Evolutionary conservation across 2,329 filamentous ascomycete genomes (phyloP), one percentile per base, ranked within the genome.

Genomic region (Aureobasidium pullulans): DNA sequence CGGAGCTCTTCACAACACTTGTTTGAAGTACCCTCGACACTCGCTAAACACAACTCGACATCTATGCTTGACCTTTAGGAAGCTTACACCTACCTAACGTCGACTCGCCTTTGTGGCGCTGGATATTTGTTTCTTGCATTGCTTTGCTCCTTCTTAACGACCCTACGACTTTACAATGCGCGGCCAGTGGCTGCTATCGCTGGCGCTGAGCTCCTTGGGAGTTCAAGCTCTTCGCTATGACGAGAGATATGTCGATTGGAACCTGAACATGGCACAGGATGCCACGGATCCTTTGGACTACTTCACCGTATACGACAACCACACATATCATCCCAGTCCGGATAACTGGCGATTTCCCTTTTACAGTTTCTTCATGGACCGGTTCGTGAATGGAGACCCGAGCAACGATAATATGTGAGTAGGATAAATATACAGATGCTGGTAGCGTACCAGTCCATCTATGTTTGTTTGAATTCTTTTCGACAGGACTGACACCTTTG

Each of bases 321-420:
- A 83, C 66, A 70, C 67, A 4, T 86, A 81, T 64, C 68, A 72
- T 16, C 71, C 75, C 0, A 86, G 83, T 19, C 84, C 84, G 1
- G 68, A 73, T 0, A 86, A 83, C 64, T 87, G 84, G 84, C 77
- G 84, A 29, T 79, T 87, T 62, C 84, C 84, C 0, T 82, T 86
- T 66, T 87, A 87, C 68, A 84, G 82, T 8, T 72, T 87, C 47
- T 85, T 85, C 66, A 70, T 85, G 10, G 84, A 87, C 68, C 75
- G 82, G 61, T 87, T 81, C 65, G 82, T 84, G 43, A 86, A 87
- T 65, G 84, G 84, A 19, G 80, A 87, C 64, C 84, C 84, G 7
- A 76, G 75, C 2, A 87, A 87, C 66, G 84, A 87, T 67, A 84
- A 86, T 66, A 69, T 79, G 48, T 60, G 13, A 49, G 59, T 43